Evolutionary conservation across 257 asterid genomes (phyloP).

Genomic region (Cruciata laevipes): DNA sequence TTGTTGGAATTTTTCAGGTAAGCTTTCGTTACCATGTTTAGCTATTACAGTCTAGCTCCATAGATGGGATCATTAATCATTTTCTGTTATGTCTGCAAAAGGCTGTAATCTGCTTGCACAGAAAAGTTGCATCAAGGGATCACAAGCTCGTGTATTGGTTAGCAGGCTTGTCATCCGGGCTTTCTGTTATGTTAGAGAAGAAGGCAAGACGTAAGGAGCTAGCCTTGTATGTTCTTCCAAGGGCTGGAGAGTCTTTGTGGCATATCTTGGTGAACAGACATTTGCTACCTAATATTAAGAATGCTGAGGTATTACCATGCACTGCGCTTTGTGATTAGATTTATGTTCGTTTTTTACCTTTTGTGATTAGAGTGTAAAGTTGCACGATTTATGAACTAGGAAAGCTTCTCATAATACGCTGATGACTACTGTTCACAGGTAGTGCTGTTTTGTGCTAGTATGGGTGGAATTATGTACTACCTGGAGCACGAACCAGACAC

Average conservation of each 20-base stretch:
- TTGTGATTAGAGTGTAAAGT: not conserved
- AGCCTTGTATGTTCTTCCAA: slow-evolving; percentile 93
- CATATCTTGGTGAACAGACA: slow-evolving; percentile 84
- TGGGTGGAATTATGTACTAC: slow-evolving; percentile 99
- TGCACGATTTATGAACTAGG: not conserved
- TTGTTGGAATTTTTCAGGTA: slow-evolving; percentile 98
- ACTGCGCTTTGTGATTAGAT: not conserved
- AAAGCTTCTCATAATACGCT: not conserved
- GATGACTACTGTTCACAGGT: slow-evolving; percentile 43
- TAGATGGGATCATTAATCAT: slow-evolving; percentile 25
- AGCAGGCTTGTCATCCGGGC: slow-evolving; percentile 87
- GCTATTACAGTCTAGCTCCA: slow-evolving; percentile 17
- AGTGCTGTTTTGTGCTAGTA: slow-evolving; percentile 84
- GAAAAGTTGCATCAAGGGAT: slow-evolving; percentile 86
- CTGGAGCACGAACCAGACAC: slow-evolving; percentile 96
- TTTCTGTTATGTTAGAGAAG: slow-evolving; percentile 87
- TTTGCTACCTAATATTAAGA: slow-evolving; percentile 73
- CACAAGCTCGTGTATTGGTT: slow-evolving; percentile 93
- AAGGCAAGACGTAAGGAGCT: slow-evolving; percentile 95
- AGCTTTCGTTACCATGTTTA: slow-evolving; percentile 9
- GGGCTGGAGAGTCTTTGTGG: slow-evolving; percentile 98
- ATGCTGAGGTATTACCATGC: slow-evolving; percentile 66
- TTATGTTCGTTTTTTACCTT: not conserved
- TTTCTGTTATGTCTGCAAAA: slow-evolving; percentile 30
- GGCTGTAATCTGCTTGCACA: slow-evolving; percentile 88